Evolutionary conservation across 495 filamentous ascomycete species (phyloP), one percentile per base, ranked within the genome.

Genomic region (Aspergillus mulundensis): DNA sequence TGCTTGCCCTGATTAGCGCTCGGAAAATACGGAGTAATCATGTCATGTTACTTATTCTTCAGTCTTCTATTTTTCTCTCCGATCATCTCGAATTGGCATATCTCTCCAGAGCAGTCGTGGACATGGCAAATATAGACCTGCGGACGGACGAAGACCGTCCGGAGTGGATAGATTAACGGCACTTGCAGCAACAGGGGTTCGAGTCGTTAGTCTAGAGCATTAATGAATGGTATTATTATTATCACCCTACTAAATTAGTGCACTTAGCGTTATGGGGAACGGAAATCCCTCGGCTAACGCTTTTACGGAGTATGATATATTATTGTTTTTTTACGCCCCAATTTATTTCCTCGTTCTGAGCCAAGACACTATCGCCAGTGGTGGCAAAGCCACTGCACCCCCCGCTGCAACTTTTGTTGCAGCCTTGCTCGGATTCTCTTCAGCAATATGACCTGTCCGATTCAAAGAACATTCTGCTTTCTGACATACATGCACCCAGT

Each of bases 161-260:
- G 12, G 32, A 36, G 32, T 36, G 7, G 32, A 15, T 11, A 15
- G 32, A 36, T 15, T 11, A 36, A 15, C 32, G 12, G 32, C 32
- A 36, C 32, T 36, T 59, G 56, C 60, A 62, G 58, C 23, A 28
- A 41, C 61, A 63, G 54, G 61, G 61, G 57, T 57, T 59, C 56
- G 50, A 54, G 50, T 50, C 30, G 23, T 59, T 1, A 47, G 52
- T 45, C 42, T 24, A 47, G 42, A 54, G 38, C 42, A 46, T 34
- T 54, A 54, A 47, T 47, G 24, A 34, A 40, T 11, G 18, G 14
- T 45, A 6, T 44, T 41, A 40, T 44, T 41, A 40, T 52, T 52
- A 40, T 42, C 38, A 40, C 25, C 28, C 15, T 34, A n/a, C 41
- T 50, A 39, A 23, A 14, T 39, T 50, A 23, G 48, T 23, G 30